A percentile compares a stretch with the other conserved stretches of the same genome.
These are phyloP conservation scores for Rhizophora mangle DNA, from an alignment of 345 rosid species.

Conservation along the genomic window DNA sequence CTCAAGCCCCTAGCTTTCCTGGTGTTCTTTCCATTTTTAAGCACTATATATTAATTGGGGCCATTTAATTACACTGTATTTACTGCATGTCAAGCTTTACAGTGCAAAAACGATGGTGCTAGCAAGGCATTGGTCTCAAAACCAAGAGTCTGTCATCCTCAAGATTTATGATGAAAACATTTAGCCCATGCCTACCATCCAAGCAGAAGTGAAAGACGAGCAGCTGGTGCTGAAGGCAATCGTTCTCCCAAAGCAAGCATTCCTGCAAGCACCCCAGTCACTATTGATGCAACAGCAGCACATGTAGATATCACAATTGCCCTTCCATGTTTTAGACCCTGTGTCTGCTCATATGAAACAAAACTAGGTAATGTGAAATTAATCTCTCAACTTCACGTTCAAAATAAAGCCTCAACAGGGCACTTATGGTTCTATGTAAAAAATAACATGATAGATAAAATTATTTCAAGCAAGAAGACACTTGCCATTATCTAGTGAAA, in stretches of 20 bases:
- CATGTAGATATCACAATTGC: constrained; percentile 93
- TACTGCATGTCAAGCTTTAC: neutral
- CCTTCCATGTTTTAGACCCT: constrained; percentile 91
- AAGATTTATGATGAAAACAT: neutral
- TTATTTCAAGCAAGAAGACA: neutral
- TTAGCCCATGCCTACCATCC: constrained; percentile 59
- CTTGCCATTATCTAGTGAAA: neutral
- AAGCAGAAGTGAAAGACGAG: constrained; percentile 64
- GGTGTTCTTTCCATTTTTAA: neutral
- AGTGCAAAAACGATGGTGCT: neutral
- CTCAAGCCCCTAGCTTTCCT: neutral
- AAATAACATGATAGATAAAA: constrained; percentile 1
- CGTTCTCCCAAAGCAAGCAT: constrained; percentile 88
- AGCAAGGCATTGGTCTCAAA: neutral
- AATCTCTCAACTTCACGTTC: neutral
- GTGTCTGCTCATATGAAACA: constrained; percentile 54
- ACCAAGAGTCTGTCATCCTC: neutral
- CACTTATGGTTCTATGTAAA: neutral
- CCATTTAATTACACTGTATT: neutral
- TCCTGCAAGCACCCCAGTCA: constrained; percentile 95
- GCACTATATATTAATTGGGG: neutral
- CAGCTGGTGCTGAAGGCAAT: constrained; percentile 75
- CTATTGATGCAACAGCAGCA: constrained; percentile 93
- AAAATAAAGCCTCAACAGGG: neutral
- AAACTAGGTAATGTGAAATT: neutral